Base-by-base conservation (phyloP, 2,329 filamentous ascomycete genomes). In the Diaporthe humulicola region DNA sequence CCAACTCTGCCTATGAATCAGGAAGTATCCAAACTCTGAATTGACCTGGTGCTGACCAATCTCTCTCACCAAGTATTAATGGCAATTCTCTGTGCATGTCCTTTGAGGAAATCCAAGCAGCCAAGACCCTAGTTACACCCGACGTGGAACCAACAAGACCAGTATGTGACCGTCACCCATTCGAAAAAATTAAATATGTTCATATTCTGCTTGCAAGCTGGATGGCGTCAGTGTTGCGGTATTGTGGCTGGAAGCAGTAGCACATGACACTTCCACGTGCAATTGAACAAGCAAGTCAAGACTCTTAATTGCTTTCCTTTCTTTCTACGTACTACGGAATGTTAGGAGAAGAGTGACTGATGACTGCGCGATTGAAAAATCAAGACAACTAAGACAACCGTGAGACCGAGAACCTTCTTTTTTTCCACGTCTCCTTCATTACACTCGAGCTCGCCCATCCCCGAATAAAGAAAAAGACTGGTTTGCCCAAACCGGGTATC, bases 401-500 rank as follows among this genome's bases (percentile, higher is more conserved):
- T 22, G 33, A 28, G 40, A 69, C 19, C 15, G 7, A 40, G 30
- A 54, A 69, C n/a, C n/a, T 52, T 52, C 64, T 2, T 54, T 25
- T 17, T 28, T 54, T 14, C 48, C 33, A 25, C 7, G 19, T n/a
- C 33, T n/a, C 45, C 64, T 19, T 30, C 64, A 69, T 69, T 54
- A 40, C 48, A 67, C 64, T 54, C 33, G 4, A 38, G 45, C 45
- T 22, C 61, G 19, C 10, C 33, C 25, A 4, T 33, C 33, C 28
- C n/a, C 12, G 9, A n/a, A 3, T 36, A 30, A 28, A 30, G 45
- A 69, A 69, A 54, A 50, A 56, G 45, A 64, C 74, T 75, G 54
- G 52, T 56, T 61, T 64, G 71, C 66, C 61, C 45, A 73, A 25
- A 36, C 74, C 66, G 64, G 74, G 71, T 75, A 75, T 75, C 74